Percentiles rank a stretch among this genome's conserved stretches.
Evolutionary conservation across 164 flowering plant species (phyloP).

Genomic region (Warburgia ugandensis): DNA sequence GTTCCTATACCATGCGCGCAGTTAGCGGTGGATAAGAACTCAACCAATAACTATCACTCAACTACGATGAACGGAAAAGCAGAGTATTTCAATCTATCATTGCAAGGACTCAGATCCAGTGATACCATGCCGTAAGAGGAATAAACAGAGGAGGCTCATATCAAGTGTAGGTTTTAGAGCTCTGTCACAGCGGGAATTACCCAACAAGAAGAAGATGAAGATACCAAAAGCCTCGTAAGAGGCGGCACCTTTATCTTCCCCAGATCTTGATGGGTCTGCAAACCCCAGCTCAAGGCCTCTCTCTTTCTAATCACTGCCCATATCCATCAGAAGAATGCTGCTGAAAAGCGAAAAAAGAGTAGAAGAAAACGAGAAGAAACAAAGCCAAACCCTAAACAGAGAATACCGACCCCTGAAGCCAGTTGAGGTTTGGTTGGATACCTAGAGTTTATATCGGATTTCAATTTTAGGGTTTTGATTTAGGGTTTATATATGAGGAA

Average conservation of each 20-base stretch:
- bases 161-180: conserved; percentile 42
- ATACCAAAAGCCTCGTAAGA: conserved; percentile 11
- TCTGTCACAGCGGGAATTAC: conserved; percentile 37
- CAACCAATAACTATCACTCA: background rate
- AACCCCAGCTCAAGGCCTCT: conserved; percentile 60
- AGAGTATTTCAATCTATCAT: background rate
- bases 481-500: no score
- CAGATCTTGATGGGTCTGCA: background rate
- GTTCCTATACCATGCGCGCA: no score
- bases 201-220: conserved; percentile 13
- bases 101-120: background rate
- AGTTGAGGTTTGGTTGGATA: no score
- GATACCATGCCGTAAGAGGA: background rate
- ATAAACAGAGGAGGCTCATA: conserved; percentile 53
- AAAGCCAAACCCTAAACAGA: no score
- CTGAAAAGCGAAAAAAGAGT: background rate
- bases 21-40: background rate
- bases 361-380: no score
- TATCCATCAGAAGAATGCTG: background rate
- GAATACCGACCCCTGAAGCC: no score
- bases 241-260: conserved; percentile 16
- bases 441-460: no score
- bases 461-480: no score
- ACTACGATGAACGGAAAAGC: background rate
- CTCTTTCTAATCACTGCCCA: conserved; percentile 53